Evolutionary conservation across 257 asterid species (phyloP), one percentile per base, ranked within the genome.

Genomic region (Ilex aquifolium): DNA sequence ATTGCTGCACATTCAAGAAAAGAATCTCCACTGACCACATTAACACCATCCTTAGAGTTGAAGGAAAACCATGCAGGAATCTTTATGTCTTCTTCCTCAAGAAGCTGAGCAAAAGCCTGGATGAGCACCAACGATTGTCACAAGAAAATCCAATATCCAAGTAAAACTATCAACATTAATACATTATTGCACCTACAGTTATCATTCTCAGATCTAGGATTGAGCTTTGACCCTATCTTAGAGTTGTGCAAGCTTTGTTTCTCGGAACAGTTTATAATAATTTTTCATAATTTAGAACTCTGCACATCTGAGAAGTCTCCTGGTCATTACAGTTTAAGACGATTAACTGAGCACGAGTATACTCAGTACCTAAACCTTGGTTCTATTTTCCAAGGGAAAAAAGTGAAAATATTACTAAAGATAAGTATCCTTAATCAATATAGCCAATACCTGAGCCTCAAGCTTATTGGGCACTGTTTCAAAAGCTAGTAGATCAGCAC

Each of bases 381-480:
- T 8, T 16, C 52, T n/a, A 40, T 6, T 31, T 11, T n/a, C 15
- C 39, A 48, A 64, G 66, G 56, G 57, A 64, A 67, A 10, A 65
- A 42, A 61, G 59, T 31, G 30, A 59, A 15, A 17, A 13, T 11
- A 42, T 50, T 66, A 59, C 7, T 13, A 44, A 13, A 32, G 27
- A 21, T 21, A 21, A 21, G 27, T 31, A 58, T 9, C 17, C 42
- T 32, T 15, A 17, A n/a, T 6, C 50, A 42, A 63, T 17, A 67
- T 32, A 50, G 57, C 53, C 17, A 49, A 60, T 77, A 87, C 97
- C 96, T 82, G 87, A 65, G 96, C 93, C 82, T 90, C 97, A 36
- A 90, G 74, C 72, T 74, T 84, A 81, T 90, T 88, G 55, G 97
- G 96, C 56, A 87, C 87, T 17, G 97, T 90, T 79, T 90, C 97